These are phyloP conservation scores for Petasospora rhodanensis DNA, from an alignment of 1,139 yeast species.

Conservation along the genomic window DNA sequence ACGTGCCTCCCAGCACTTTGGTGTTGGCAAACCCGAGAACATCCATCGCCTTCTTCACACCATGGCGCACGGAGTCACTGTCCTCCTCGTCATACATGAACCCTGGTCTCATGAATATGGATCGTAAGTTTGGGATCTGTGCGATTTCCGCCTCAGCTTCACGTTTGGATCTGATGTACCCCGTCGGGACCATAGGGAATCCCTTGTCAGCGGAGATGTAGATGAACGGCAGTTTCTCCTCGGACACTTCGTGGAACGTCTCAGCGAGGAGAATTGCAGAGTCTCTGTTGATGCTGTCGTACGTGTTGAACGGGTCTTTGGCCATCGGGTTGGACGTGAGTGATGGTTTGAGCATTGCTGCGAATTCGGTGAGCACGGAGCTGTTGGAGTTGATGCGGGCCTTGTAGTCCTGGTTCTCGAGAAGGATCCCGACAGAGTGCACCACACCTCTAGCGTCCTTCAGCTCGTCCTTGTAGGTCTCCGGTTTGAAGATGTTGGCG, in stretches of 20 bases:
- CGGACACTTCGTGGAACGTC: conserved; percentile 38
- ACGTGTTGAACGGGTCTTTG: conserved; percentile 41
- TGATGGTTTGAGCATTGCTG: conserved; percentile 24
- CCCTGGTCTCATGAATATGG: conserved; percentile 73
- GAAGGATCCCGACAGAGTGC: conserved; percentile 74
- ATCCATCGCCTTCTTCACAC: conserved; percentile 31
- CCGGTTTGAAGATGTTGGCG: conserved; percentile 66
- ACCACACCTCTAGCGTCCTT: conserved; percentile 60
- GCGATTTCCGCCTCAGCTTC: conserved; percentile 63
- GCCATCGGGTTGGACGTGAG: conserved; percentile 56
- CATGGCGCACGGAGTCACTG: conserved; percentile 30
- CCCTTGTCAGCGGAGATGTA: conserved; percentile 79
- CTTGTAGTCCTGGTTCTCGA: conserved; percentile 68
- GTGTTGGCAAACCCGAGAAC: conserved; percentile 42
- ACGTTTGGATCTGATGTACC: conserved; percentile 70
- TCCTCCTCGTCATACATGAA: conserved; percentile 64
- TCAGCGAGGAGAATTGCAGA: conserved; percentile 67
- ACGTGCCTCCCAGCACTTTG: conserved; percentile 28
- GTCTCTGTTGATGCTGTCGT: conserved; percentile 62
- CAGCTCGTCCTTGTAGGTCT: conserved; percentile 46
- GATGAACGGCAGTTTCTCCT: conserved; percentile 42
- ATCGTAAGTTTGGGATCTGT: conserved; percentile 39
- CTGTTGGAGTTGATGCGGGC: conserved; percentile 41
- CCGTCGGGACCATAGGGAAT: conserved; percentile 61
- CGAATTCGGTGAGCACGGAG: conserved; percentile 22